These are phyloP conservation scores for Saccharum spontaneum DNA, from an alignment of 176 grass and related monocot species.

Conservation along the genomic window DNA sequence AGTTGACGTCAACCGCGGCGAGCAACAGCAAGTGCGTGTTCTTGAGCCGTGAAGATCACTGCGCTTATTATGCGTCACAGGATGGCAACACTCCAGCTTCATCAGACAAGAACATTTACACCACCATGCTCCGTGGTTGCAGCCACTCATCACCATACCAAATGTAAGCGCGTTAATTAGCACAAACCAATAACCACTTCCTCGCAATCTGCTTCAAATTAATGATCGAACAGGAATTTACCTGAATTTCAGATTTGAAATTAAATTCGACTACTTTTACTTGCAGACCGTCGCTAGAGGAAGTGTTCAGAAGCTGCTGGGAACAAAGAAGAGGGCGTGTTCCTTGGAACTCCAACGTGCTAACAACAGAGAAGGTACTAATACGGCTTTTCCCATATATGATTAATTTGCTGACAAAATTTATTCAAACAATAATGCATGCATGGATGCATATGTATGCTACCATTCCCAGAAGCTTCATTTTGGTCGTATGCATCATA, in stretches of 20 bases:
- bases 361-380: slow-evolving; percentile 26
- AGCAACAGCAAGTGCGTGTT: slow-evolving; percentile 29
- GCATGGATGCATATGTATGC: not conserved
- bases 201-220: not conserved
- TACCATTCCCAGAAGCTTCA: slow-evolving; percentile 23
- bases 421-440: slow-evolving; percentile 12
- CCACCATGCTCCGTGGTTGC: not conserved
- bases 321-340: slow-evolving; percentile 35
- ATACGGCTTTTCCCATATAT: not conserved
- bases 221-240: not conserved
- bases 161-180: slow-evolving; percentile 32
- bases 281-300: slow-evolving; percentile 39
- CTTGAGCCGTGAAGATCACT: slow-evolving; percentile 22
- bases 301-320: slow-evolving; percentile 43
- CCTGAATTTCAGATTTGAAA: not conserved
- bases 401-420: not conserved
- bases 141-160: slow-evolving; percentile 21
- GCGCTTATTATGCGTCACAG: slow-evolving; percentile 18
- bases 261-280: not conserved
- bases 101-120: slow-evolving; percentile 11
- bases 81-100: slow-evolving; percentile 23
- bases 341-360: slow-evolving; percentile 19
- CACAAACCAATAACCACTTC: not conserved
- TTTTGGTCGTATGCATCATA: slow-evolving; percentile 27
- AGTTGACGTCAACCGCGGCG: slow-evolving; percentile 25